A percentile compares a stretch with the other conserved stretches of the same genome.
Evolutionary conservation across 2,329 filamentous ascomycete genomes (phyloP).

Genomic region (Trichophaea hybrida): DNA sequence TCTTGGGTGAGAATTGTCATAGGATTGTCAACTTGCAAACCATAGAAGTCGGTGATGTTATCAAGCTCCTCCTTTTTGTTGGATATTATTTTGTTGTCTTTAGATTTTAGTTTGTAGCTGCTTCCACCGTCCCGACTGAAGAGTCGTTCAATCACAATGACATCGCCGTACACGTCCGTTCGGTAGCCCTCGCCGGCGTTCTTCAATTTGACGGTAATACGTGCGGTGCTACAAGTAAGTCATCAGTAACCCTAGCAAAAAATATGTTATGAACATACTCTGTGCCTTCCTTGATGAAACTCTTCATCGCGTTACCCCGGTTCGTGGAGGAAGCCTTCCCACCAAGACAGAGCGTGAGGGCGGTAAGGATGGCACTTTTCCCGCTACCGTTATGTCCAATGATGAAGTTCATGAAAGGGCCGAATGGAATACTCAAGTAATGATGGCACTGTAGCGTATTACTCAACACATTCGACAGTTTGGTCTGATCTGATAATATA

Average conservation of each 20-base stretch:
- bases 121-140: constrained; percentile 63
- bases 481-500: constrained; percentile 1
- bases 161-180: constrained; percentile 64
- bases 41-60: constrained; percentile 85
- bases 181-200: constrained; percentile 82
- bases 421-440: constrained; percentile 66
- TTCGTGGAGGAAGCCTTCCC: constrained; percentile 89
- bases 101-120: constrained; percentile 75
- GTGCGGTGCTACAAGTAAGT: constrained; percentile 35
- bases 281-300: constrained; percentile 75
- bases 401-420: constrained; percentile 93
- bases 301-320: constrained; percentile 75
- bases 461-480: not conserved
- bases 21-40: constrained; percentile 88
- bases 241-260: not conserved
- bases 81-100: constrained; percentile 55
- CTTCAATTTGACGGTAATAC: constrained; percentile 72
- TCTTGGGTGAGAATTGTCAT: constrained; percentile 94
- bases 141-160: constrained; percentile 79
- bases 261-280: constrained; percentile 41
- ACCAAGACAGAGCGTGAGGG: constrained; percentile 84
- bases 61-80: constrained; percentile 77
- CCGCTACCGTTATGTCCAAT: constrained; percentile 95
- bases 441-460: constrained; percentile 51
- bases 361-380: constrained; percentile 89